Evolutionary conservation across 2,329 filamentous ascomycete species (phyloP).

Genomic region (Aspergillus thermomutatus): DNA sequence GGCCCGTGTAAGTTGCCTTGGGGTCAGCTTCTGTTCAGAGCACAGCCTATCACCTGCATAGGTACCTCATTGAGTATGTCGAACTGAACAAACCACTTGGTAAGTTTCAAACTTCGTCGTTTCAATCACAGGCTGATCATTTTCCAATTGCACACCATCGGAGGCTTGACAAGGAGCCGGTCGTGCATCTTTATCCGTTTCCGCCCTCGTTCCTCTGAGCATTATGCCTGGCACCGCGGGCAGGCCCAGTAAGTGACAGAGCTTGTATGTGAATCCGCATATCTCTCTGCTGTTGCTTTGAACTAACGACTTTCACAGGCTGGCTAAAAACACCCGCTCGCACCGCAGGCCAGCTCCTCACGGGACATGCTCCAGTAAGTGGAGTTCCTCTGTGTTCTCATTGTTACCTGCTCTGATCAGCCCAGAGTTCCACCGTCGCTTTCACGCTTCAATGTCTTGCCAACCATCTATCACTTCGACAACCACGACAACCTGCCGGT

Average conservation of each 20-base stretch:
- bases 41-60: too few relatives aligned
- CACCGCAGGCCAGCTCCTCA: conserved; percentile 4
- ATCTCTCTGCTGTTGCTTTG: neutral
- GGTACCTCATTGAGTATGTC: too few relatives aligned
- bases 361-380: conserved; percentile 6
- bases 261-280: conserved; percentile 8
- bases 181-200: neutral
- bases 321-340: conserved; percentile 13
- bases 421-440: neutral
- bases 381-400: neutral
- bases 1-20: too few relatives aligned
- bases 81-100: too few relatives aligned
- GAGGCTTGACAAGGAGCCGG: neutral
- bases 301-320: conserved; percentile 5
- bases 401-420: neutral
- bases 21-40: too few relatives aligned
- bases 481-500: conserved; percentile 2
- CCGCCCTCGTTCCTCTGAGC: conserved; percentile 5
- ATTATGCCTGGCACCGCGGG: conserved; percentile 12
- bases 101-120: too few relatives aligned
- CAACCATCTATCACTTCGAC: neutral
- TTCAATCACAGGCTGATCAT: neutral
- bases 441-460: neutral
- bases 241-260: conserved; percentile 19
- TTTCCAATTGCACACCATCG: neutral